Percentiles rank a stretch among this genome's conserved stretches.
Evolutionary conservation across 805 yeast genomes (phyloP).

Genomic region (Cyberlindnera nakhonratchasimensis): DNA sequence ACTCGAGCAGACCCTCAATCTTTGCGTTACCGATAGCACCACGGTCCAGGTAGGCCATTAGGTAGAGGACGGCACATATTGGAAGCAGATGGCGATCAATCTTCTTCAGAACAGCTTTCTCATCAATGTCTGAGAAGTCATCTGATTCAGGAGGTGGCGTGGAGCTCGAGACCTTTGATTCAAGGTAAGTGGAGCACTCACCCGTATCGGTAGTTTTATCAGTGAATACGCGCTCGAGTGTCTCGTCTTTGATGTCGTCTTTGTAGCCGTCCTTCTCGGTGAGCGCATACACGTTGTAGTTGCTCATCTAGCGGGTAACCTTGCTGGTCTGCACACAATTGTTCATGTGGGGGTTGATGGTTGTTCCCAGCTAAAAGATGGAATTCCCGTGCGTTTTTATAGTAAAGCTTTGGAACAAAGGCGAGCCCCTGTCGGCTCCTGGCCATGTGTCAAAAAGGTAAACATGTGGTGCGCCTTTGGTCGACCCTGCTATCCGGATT

Average conservation of each 20-base stretch:
- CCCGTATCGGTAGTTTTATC: slow-evolving; percentile 5
- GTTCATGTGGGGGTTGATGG: no score
- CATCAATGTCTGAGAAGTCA: slow-evolving; percentile 9
- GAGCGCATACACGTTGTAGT: slow-evolving; percentile 6
- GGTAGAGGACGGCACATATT: slow-evolving; percentile 12
- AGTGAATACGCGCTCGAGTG: background rate
- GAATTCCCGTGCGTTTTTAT: no score
- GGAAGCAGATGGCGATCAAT: slow-evolving; percentile 18
- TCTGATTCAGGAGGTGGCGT: background rate
- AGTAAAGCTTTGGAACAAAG: no score
- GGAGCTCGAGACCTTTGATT: slow-evolving; percentile 2
- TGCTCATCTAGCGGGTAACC: background rate
- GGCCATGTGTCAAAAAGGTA: no score
- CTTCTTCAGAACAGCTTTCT: slow-evolving; percentile 10
- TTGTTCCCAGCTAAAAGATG: no score
- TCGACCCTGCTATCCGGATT: no score
- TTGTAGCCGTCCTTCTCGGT: slow-evolving; percentile 2
- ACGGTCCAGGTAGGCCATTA: slow-evolving; percentile 17
- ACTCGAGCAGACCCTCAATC: background rate
- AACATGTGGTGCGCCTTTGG: no score
- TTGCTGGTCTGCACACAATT: no score
- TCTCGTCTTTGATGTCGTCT: background rate
- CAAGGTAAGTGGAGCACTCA: slow-evolving; percentile 4
- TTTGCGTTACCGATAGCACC: slow-evolving; percentile 16
- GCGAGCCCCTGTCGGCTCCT: no score